Percentiles rank a stretch among this genome's conserved stretches.
Conservation (phyloP, 768 basidiomycete species). For the Lyophyllum decastes region DNA sequence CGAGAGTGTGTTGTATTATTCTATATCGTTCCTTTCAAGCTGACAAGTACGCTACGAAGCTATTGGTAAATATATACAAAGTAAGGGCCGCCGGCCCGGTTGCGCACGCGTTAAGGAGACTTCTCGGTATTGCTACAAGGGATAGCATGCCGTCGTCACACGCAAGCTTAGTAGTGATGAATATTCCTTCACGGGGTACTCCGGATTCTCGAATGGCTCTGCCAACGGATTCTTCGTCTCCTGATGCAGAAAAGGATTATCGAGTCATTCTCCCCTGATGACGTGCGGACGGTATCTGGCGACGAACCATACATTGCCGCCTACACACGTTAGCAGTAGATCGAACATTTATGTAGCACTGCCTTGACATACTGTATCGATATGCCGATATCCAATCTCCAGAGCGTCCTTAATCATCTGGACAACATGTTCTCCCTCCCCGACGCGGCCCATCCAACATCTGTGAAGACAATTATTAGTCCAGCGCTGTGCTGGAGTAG, state of each 20-base stretch:
- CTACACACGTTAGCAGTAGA: not conserved
- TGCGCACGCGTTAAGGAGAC: too few relatives aligned
- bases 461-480: conserved; percentile 6
- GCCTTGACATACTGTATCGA: conserved; percentile 29
- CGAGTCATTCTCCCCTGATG: not conserved
- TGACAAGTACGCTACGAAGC: too few relatives aligned
- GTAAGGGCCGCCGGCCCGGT: too few relatives aligned
- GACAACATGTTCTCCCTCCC: conserved; percentile 25
- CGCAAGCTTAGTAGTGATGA: conserved; percentile 43
- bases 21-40: too few relatives aligned
- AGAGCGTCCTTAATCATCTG: conserved; percentile 24
- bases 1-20: too few relatives aligned
- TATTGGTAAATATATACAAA: too few relatives aligned
- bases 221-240: conserved; percentile 38
- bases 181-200: conserved; percentile 38
- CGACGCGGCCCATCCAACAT: conserved; percentile 32
- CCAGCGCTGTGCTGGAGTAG: not conserved
- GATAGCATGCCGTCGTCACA: too few relatives aligned
- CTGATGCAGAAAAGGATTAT: conserved; percentile 9
- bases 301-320: conserved; percentile 16
- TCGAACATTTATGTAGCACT: not conserved
- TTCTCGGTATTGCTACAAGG: too few relatives aligned
- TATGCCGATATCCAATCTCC: conserved; percentile 32
- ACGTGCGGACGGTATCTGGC: not conserved
- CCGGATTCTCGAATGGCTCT: conserved; percentile 38